Evolutionary conservation across 2,329 filamentous ascomycete genomes (phyloP), one percentile per base, ranked within the genome.

Genomic region (Colletotrichum noveboracense): DNA sequence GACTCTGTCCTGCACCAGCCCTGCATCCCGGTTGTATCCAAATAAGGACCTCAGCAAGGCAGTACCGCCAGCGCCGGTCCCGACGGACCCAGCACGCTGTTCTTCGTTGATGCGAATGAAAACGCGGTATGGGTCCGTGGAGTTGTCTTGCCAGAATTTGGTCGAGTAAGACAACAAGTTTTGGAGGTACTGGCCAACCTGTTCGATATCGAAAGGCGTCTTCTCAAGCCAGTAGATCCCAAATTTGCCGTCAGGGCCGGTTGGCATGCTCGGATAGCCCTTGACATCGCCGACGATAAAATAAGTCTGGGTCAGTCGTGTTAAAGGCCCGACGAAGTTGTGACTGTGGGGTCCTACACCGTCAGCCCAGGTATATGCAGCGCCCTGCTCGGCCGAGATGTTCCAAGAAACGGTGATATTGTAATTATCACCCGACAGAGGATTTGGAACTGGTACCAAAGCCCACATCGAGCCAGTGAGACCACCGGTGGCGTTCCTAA

Each of bases 381-480:
- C 70, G 18, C 30, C 4, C 18, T 66, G 61, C 5, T 30, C 12
- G 5, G 32, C 13, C 0, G 62, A n/a, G 8, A 72, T 48, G 16
- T 72, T 67, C 58, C 58, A 61, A n/a, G 30, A 61, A 1, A 24
- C 24, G 6, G 36, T 26, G 26, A 72, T 34, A 16, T 72, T 72
- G 52, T 66, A 72, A 2, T 60, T n/a, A 21, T 56, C 52, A 1
- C 9, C 16, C 3, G 34, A 66, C 2, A 43, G 7, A 14, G 70
- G 70, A 2, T 61, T 21, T 7, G 70, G 62, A 1, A 61, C 70
- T 2, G 70, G 70, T 10, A 55, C 70, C 14, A 72, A 2, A 18
- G 70, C 70, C 70, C 64, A 72, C 70, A 72, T 67, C 5, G 64
- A 66, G 62, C 70, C 70, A 7, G 34, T 61, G 14, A 72, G 26